Evolutionary conservation across 1,284 basidiomycete species (phyloP), one percentile per base, ranked within the genome.

Genomic region (Melampsora larici-populina): DNA sequence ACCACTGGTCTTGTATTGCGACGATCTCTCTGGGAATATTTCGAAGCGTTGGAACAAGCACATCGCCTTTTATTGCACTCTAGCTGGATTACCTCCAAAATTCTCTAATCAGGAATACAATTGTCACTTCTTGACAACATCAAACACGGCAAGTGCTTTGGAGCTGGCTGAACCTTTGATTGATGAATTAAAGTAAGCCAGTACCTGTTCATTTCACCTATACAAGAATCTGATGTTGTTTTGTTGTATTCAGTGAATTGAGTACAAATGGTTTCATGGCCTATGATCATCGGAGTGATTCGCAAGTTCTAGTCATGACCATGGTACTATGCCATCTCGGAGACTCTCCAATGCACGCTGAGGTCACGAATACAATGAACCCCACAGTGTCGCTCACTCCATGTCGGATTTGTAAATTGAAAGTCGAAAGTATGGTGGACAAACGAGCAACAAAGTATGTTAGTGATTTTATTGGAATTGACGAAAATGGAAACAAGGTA

Each of bases 1-100:
- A 21, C 51, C 51, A 55, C 18, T 55, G 7, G 3, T 13, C 1
- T 26, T 55, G 21, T 55, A 55, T 15, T 55, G 21, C 18, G 17
- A 67, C 3, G 65, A 46, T 40, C 0, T 43, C 9, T 31, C 31
- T 67, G 4, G n/a, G 21, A 24, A 24, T 67, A 17, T 31, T 4
- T 31, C 46, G 24, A 36, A 67, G 24, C 18, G 24, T n/a, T 72
- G 70, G 70, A 72, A 72, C 40, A 72, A 72, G 36, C 70, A 72
- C 58, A 72, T 72, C 3, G 24, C 55, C 8, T 4, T 36, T 4
- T 36, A 36, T 36, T 36, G 3, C 33, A 36, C 33, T 36, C 33
- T 36, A 36, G 33, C 5, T 72, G 70, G 55, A 5, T 55, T 72
- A 7, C 58, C 70, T n/a, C n/a, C n/a, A n/a, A n/a, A n/a, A n/a